A percentile compares a stretch with the other conserved stretches of the same genome.
These are phyloP conservation scores for Anthostomella pinea DNA, from an alignment of 2,329 filamentous ascomycete species.

Conservation along the genomic window DNA sequence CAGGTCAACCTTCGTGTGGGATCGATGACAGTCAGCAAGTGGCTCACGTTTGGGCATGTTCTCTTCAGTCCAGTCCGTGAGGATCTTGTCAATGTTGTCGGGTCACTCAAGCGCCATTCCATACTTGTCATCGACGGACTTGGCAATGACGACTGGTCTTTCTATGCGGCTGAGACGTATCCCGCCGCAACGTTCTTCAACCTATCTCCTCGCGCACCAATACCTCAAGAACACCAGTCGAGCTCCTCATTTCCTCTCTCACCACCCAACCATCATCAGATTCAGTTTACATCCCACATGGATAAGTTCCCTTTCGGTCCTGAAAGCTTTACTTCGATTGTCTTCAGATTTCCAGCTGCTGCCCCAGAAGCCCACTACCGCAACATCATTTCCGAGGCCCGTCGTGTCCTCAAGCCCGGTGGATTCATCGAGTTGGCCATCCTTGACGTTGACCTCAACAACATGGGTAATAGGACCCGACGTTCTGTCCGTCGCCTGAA, in stretches of 20 bases:
- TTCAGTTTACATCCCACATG: conserved; percentile 61
- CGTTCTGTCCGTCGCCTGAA: conserved; percentile 69
- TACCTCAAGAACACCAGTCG: conserved; percentile 43
- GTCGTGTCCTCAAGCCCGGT: conserved; percentile 73
- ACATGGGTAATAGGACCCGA: conserved; percentile 72
- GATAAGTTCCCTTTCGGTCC: conserved; percentile 72
- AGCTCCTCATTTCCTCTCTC: conserved; percentile 51
- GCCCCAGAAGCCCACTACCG: conserved; percentile 67
- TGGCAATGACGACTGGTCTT: conserved; percentile 86
- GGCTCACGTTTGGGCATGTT: conserved; percentile 81
- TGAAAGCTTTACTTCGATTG: conserved; percentile 72
- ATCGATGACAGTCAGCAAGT: conserved; percentile 83
- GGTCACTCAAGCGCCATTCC: conserved; percentile 54
- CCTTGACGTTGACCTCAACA: conserved; percentile 76
- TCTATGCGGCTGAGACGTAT: conserved; percentile 79
- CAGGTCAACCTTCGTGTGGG: conserved; percentile 76
- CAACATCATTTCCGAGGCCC: conserved; percentile 70
- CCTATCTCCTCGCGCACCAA: conserved; percentile 57
- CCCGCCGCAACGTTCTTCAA: conserved; percentile 74
- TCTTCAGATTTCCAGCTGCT: conserved; percentile 73
- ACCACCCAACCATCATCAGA: conserved; percentile 71
- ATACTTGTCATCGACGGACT: conserved; percentile 79
- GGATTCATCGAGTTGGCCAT: conserved; percentile 78
- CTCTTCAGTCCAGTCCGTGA: conserved; percentile 78
- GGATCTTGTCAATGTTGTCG: conserved; percentile 56